Evolutionary conservation across 2,329 filamentous ascomycete genomes (phyloP), one percentile per base, ranked within the genome.

Genomic region (Ustilaginoidea virens): DNA sequence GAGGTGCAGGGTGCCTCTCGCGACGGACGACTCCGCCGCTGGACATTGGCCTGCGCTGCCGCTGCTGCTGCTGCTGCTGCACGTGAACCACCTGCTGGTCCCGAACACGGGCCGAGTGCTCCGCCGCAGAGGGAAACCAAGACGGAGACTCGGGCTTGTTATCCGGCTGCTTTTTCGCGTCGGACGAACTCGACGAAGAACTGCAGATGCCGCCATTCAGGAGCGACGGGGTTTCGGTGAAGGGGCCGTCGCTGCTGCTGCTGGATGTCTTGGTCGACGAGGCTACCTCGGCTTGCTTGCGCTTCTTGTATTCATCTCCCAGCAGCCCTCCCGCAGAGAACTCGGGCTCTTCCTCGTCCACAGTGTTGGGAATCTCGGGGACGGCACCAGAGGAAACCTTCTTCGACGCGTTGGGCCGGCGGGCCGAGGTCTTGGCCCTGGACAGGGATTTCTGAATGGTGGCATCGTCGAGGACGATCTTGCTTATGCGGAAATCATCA

Each of bases 151-250:
- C 48, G 5, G 33, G 12, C 28, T 33, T 33, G 24, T 26, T 31
- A n/a, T 28, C 31, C 2, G 15, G 29, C 31, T 50, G 26, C 41
- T 52, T 31, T 9, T 15, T 19, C n/a, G 17, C 6, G 12, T 23
- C 29, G 5, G 29, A 27, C 11, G 28, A 24, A 17, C 47, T 39
- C 12, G 38, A 36, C 4, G 44, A 35, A 7, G 36, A 36, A 11
- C 36, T 34, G 16, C 32, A 28, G 20, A 45, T 43, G 17, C 39
- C 42, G 11, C 47, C 55, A 38, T 68, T 73, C 13, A 76, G 44
- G 2, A 76, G 56, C 7, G 63, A 72, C 2, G 69, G 61, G 0
- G 69, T 72, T 6, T 65, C 58, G 4, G 58, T 68, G 41, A 75
- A 75, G 7, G 66, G 44, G 18, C 45, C 39, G 8, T 50, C 48